Base-by-base conservation (phyloP, 208 protist species). In the Angomonas deanei region DNA sequence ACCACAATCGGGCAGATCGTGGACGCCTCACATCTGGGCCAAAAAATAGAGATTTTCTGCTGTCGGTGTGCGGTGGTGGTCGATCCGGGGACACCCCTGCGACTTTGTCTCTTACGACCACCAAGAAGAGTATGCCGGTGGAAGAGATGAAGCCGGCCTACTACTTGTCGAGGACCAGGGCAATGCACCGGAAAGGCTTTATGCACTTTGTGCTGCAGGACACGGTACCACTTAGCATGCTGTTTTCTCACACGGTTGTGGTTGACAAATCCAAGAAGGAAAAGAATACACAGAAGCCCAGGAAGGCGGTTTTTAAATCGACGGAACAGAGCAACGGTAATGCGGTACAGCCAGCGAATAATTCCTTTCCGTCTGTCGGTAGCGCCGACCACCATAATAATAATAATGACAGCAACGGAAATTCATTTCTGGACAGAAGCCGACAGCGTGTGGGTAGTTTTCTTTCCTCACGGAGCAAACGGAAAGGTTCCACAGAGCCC, bases 201-300 rank as follows among this genome's bases (percentile, higher is more conserved):
- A 61, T 88, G 13, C 86, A 67, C 59, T 92, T 88, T 74, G 57
- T 87, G 0, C 31, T 24, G 0, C 64, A 77, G 46, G 53, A 84
- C 39, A 62, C 76, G 5, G 68, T 74, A 1, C 64, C 73, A 1
- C 64, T 78, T 48, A 78, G 68, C 32, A 0, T 74, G 24, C 59
- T 68, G 2, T 23, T 24, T 32, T 33, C 60, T 1, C 57, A 32
- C 23, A 50, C 65, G 34, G 27, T 53, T 5, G 11, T 32, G 30
- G 0, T 56, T 10, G 32, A 15, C 15, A 32, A 21, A 33, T 19
- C 19, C 36, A 6, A 2, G 36, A 10, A 32, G 26, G 6, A 21
- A 1, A 28, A 23, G 0, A 42, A 8, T 2, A 50, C 21, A 53
- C 3, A 24, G 28, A 53, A 28, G 47, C 8, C 21, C n/a, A 53